Evolutionary conservation across 2,329 filamentous ascomycete species (phyloP), one percentile per base, ranked within the genome.

Genomic region (Cordyceps militaris): DNA sequence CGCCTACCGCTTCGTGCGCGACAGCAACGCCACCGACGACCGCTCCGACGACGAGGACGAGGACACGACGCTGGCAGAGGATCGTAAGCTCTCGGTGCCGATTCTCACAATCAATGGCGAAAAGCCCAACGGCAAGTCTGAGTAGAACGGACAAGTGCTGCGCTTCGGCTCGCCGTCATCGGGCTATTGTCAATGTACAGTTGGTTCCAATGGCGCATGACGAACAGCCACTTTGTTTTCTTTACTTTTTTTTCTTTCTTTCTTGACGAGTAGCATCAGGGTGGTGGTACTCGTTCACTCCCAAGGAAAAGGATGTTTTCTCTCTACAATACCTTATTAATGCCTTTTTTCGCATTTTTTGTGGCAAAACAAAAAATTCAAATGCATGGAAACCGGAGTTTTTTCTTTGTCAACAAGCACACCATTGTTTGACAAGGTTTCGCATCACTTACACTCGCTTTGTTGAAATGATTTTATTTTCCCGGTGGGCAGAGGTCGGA

Each of bases 11-110:
- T 88, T 89, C 63, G 74, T 88, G 19, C 76, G 81, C 43, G 80
- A 80, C 65, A 80, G 81, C 54, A 76, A 79, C 21, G 80, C 79
- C 34, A 81, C 85, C 52, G 89, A 92, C 66, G 88, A 91, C 61
- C 80, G 88, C 61, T 90, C 86, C 60, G 87, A 89, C 50, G 76
- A 72, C 21, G 83, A 87, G 64, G 86, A 87, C 48, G 84, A 85
- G 32, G 82, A 83, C 7, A 82, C 84, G 26, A 16, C 40, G 23
- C 11, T 23, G 11, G 59, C 66, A 6, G 14, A 49, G 24, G 65
- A 71, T 61, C 57, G 63, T 49, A 47, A 47, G 9, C 16, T 3
- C 14, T 61, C 59, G 54, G 54, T 57, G 19, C 55, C 57, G 0
- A 49, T 57, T 23, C 46, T 58, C 24, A 53, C 57, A 42, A 55